Evolutionary conservation across 1,139 yeast species (phyloP).

Genomic region (Sugiyamaella xylanicola): DNA sequence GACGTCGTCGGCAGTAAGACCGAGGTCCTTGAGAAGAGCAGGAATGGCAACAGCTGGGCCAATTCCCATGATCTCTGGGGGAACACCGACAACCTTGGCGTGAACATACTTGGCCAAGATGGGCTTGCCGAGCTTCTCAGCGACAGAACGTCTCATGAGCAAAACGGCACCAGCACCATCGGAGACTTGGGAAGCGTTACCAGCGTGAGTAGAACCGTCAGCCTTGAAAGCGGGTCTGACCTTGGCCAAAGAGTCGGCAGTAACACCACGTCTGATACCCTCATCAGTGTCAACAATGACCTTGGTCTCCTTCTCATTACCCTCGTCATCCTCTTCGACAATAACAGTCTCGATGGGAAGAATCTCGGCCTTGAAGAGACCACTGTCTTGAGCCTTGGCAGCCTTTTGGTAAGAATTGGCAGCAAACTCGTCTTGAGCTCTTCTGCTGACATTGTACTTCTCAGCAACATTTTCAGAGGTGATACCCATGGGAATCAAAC

Average conservation of each 20-base stretch:
- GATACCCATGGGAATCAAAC: conserved; percentile 89
- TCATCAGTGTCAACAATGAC: conserved; percentile 72
- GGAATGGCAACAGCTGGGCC: conserved; percentile 97
- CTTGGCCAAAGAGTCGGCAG: conserved; percentile 71
- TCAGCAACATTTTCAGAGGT: conserved; percentile 78
- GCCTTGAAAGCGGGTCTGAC: conserved; percentile 85
- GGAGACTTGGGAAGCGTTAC: conserved; percentile 92
- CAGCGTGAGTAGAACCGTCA: conserved; percentile 88
- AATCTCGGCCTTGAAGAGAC: conserved; percentile 81
- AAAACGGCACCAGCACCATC: conserved; percentile 95
- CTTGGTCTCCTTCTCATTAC: conserved; percentile 40
- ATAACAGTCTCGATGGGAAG: conserved; percentile 61
- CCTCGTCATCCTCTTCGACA: conserved; percentile 45
- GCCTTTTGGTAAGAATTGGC: conserved; percentile 62
- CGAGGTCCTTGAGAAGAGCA: conserved; percentile 65
- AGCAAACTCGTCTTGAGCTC: conserved; percentile 48
- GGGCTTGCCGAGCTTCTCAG: conserved; percentile 69
- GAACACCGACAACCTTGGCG: conserved; percentile 81
- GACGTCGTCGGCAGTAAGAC: conserved; percentile 65
- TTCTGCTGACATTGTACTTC: conserved; percentile 45
- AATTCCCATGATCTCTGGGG: conserved; percentile 96
- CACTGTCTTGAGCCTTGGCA: conserved; percentile 66
- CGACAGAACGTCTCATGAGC: conserved; percentile 84
- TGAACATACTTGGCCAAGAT: conserved; percentile 75
- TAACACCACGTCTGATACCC: conserved; percentile 88